Conservation (phyloP, 192 early-diverging fungal genomes). For the Entrophospora sp. region DNA sequence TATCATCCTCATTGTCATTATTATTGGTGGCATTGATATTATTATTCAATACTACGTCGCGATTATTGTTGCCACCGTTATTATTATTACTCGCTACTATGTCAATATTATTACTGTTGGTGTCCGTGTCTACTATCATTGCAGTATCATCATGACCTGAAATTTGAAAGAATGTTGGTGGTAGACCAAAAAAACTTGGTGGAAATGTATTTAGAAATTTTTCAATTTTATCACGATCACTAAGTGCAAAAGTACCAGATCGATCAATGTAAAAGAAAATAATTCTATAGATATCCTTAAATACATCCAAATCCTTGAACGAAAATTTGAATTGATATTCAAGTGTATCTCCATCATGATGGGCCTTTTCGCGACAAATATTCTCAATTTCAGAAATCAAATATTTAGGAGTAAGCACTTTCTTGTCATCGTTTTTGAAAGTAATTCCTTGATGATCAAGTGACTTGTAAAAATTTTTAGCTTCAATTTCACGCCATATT, state of each 20-base stretch:
- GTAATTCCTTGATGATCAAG: constrained; percentile 91
- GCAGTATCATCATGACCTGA: constrained; percentile 44
- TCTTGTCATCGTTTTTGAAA: constrained; percentile 84
- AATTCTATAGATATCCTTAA: constrained; percentile 70
- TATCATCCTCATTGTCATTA: too few relatives aligned
- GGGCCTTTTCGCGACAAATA: constrained; percentile 62
- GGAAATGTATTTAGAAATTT: constrained; percentile 71
- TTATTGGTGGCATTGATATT: too few relatives aligned
- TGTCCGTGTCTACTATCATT: constrained; percentile 38
- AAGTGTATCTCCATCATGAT: constrained; percentile 21
- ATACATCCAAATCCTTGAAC: constrained; percentile 65
- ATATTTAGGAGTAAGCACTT: constrained; percentile 65
- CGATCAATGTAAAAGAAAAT: constrained; percentile 67
- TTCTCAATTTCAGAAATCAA: constrained; percentile 82
- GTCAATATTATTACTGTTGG: too few relatives aligned
- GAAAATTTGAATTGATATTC: constrained; percentile 75
- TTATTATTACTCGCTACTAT: too few relatives aligned
- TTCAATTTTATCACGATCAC: constrained; percentile 67
- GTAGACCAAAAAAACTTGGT: constrained; percentile 51
- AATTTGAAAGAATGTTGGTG: constrained; percentile 27
- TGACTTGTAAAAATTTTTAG: constrained; percentile 89
- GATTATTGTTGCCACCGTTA: too few relatives aligned
- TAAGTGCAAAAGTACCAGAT: constrained; percentile 36
- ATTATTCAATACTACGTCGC: too few relatives aligned
- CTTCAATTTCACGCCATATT: constrained; percentile 91